A percentile compares a stretch with the other conserved stretches of the same genome.
Conservation (phyloP, 2,329 filamentous ascomycete genomes). For the Talaromyces sp. region DNA sequence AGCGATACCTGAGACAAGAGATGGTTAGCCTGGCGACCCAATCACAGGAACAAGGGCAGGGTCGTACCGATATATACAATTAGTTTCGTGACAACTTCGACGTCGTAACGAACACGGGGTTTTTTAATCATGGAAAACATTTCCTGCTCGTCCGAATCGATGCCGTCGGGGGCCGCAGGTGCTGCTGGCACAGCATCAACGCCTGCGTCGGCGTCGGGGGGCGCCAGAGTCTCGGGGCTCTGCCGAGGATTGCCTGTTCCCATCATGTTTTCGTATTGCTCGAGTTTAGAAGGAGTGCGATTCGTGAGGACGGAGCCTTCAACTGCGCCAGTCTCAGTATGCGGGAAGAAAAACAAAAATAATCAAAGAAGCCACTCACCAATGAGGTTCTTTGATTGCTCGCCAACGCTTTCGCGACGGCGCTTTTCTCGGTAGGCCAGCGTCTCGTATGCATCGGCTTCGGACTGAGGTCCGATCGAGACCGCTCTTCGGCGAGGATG, state of each 20-base stretch:
- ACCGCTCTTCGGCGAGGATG: conserved; percentile 74
- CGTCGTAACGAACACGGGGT: conserved; percentile 89
- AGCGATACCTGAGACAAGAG: conserved; percentile 58
- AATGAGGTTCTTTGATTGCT: conserved; percentile 13
- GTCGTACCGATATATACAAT: conserved; percentile 84
- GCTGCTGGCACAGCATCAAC: conserved; percentile 19
- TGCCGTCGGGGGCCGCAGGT: conserved; percentile 27
- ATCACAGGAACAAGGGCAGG: neutral
- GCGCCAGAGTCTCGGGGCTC: conserved; percentile 20
- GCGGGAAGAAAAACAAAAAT: neutral
- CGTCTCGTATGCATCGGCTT: conserved; percentile 93
- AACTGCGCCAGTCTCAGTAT: conserved; percentile 2
- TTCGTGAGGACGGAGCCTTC: conserved; percentile 36
- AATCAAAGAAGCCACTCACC: neutral
- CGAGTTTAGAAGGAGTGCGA: conserved; percentile 47
- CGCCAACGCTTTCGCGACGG: conserved; percentile 56
- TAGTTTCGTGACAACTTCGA: conserved; percentile 96
- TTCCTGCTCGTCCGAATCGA: conserved; percentile 60
- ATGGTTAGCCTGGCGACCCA: neutral
- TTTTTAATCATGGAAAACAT: conserved; percentile 80
- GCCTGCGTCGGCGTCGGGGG: conserved; percentile 16
- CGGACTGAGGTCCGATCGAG: conserved; percentile 89
- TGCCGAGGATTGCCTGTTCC: conserved; percentile 54
- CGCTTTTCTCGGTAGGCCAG: conserved; percentile 79
- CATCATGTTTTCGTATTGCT: conserved; percentile 69